These are phyloP conservation scores for Aspergillus asperescens DNA, from an alignment of 495 filamentous ascomycete species.

Conservation along the genomic window DNA sequence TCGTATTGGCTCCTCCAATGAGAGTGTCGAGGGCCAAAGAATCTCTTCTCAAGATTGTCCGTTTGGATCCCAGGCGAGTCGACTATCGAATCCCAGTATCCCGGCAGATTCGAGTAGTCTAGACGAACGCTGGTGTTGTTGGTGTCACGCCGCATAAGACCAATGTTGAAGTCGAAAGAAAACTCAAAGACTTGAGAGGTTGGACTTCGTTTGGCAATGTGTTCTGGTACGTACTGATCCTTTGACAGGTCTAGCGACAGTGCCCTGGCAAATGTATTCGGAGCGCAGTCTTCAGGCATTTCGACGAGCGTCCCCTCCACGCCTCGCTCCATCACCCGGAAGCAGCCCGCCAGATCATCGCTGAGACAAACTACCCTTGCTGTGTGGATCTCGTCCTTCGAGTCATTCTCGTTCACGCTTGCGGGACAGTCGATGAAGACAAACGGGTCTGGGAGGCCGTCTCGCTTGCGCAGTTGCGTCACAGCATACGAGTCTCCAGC, in stretches of 20 bases:
- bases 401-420: background rate
- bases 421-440: background rate
- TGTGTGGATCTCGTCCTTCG: background rate
- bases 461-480: background rate
- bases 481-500: background rate
- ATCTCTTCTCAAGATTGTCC: background rate
- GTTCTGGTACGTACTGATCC: conserved; percentile 2
- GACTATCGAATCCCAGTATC: conserved; percentile 5
- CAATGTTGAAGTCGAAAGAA: conserved; percentile 3
- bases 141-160: conserved; percentile 3
- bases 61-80: background rate
- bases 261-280: background rate
- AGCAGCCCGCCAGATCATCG: background rate
- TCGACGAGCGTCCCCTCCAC: conserved; percentile 6
- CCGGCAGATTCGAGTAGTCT: conserved; percentile 7
- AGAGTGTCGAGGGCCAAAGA: background rate
- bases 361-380: background rate
- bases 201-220: background rate
- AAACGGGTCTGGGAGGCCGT: background rate
- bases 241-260: background rate
- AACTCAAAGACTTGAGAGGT: conserved; percentile 4
- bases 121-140: conserved; percentile 5
- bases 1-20: background rate
- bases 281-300: conserved; percentile 9
- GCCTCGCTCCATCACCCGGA: background rate